Percentiles rank a stretch among this genome's conserved stretches.
Evolutionary conservation across 495 filamentous ascomycete species (phyloP).

Genomic region (Hypoxylon trugodes): DNA sequence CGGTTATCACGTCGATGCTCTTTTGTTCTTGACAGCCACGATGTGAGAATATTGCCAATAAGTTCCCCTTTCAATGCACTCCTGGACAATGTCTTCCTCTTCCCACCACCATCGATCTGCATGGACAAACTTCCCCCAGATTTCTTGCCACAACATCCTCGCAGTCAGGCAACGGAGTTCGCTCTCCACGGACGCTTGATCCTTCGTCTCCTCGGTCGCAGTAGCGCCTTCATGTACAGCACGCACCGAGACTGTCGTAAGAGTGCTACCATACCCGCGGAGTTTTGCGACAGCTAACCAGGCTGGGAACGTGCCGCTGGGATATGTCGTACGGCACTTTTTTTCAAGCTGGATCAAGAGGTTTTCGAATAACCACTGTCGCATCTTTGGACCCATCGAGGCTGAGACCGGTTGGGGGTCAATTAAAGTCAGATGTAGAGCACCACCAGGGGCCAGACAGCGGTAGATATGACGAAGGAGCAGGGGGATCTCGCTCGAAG

Average conservation of each 20-base stretch:
- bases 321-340: slow-evolving; percentile 55
- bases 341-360: slow-evolving; percentile 56
- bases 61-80: slow-evolving; percentile 56
- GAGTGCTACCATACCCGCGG: slow-evolving; percentile 43
- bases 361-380: slow-evolving; percentile 58
- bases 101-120: slow-evolving; percentile 62
- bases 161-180: slow-evolving; percentile 51
- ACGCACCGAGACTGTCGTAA: slow-evolving; percentile 47
- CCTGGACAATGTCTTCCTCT: slow-evolving; percentile 53
- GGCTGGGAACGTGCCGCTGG: slow-evolving; percentile 51
- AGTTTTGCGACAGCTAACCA: slow-evolving; percentile 55
- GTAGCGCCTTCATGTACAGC: slow-evolving; percentile 36
- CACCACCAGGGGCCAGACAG: slow-evolving; percentile 48
- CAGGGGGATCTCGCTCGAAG: slow-evolving; percentile 48
- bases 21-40: slow-evolving; percentile 51
- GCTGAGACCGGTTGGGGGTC: slow-evolving; percentile 55
- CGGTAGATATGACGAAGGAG: slow-evolving; percentile 51
- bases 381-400: slow-evolving; percentile 54
- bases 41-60: slow-evolving; percentile 58
- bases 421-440: slow-evolving; percentile 55
- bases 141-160: slow-evolving; percentile 54
- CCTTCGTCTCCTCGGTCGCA: slow-evolving; percentile 17
- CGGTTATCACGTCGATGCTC: too few species aligned
- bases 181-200: slow-evolving; percentile 24
- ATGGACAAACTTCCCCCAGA: slow-evolving; percentile 57